Conservation (phyloP, 108 stramenopile species). For the Bacterosira constricta region DNA sequence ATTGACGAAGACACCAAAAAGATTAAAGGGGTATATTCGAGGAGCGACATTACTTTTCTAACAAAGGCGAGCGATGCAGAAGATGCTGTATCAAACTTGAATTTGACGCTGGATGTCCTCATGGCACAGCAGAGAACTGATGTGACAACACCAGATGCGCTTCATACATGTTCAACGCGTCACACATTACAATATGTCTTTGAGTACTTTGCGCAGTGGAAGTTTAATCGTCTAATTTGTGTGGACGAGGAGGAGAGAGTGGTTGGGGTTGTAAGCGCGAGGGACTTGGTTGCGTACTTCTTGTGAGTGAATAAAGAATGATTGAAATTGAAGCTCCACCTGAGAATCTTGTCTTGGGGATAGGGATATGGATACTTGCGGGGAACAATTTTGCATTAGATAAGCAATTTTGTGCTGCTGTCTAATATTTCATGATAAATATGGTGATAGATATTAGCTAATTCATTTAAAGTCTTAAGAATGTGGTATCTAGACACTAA, state of each 20-base stretch:
- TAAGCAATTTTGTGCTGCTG: too few relatives aligned
- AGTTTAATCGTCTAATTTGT: constrained; percentile 87
- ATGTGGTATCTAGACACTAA: too few relatives aligned
- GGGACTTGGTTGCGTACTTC: constrained; percentile 90
- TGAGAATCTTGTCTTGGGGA: too few relatives aligned
- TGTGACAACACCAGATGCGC: constrained; percentile 87
- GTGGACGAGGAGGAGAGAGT: constrained; percentile 78
- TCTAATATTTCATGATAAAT: too few relatives aligned
- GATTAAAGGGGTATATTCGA: constrained; percentile 79
- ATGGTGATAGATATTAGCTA: too few relatives aligned
- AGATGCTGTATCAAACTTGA: constrained; percentile 85
- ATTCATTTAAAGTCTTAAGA: too few relatives aligned
- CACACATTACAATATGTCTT: constrained; percentile 90
- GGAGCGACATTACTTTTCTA: constrained; percentile 91
- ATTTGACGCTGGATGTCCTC: constrained; percentile 79
- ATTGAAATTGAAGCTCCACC: too few relatives aligned
- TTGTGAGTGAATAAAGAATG: constrained; percentile 40
- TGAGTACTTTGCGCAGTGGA: constrained; percentile 89
- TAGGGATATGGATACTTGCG: too few relatives aligned
- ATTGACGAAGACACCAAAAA: constrained; percentile 70
- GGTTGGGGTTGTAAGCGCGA: constrained; percentile 86
- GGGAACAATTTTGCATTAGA: too few relatives aligned
- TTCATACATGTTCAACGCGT: constrained; percentile 78
- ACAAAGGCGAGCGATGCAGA: constrained; percentile 90
- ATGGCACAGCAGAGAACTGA: constrained; percentile 72